A percentile compares a stretch with the other conserved stretches of the same genome.
Evolutionary conservation across 1,284 basidiomycete species (phyloP).

Genomic region (Earliella scabrosa): DNA sequence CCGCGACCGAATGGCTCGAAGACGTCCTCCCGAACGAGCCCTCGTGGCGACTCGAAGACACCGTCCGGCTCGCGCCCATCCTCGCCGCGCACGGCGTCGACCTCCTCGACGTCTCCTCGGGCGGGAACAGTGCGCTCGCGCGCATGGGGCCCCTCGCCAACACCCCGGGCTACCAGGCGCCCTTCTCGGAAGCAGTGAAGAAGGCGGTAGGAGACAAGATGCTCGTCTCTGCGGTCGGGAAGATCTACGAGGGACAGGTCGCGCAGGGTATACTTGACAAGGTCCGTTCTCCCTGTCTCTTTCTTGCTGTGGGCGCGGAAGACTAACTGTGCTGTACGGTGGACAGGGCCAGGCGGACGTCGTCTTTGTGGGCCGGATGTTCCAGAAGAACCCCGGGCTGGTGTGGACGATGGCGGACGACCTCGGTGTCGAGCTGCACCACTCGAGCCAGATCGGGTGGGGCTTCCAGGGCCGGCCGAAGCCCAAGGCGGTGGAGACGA

Average conservation of each 20-base stretch:
- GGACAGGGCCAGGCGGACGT: conserved; percentile 39
- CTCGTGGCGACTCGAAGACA: conserved; percentile 60
- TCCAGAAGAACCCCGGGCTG: conserved; percentile 57
- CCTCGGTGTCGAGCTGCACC: conserved; percentile 46
- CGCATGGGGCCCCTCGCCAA: conserved; percentile 8
- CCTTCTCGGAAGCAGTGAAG: conserved; percentile 53
- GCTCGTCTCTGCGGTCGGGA: conserved; percentile 59
- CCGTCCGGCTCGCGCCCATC: conserved; percentile 48
- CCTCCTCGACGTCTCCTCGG: conserved; percentile 56
- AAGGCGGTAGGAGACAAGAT: conserved; percentile 42
- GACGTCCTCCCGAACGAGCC: conserved; percentile 45
- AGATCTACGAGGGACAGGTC: conserved; percentile 56
- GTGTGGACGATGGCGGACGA: conserved; percentile 58
- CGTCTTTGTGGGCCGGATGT: conserved; percentile 51
- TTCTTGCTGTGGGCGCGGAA: too few species aligned
- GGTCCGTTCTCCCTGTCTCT: conserved; percentile 1
- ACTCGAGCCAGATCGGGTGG: conserved; percentile 56
- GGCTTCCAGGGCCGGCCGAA: conserved; percentile 36
- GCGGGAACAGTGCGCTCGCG: conserved; percentile 42
- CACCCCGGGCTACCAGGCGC: conserved; percentile 51
- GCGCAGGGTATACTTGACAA: conserved; percentile 63
- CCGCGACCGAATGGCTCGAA: conserved; percentile 61
- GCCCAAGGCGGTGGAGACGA: background rate
- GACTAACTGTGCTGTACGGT: too few species aligned
- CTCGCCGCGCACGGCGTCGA: conserved; percentile 52